Evolutionary conservation across 179 eudicot genomes (phyloP), one percentile per base, ranked within the genome.

Genomic region (Drosera spatulata): DNA sequence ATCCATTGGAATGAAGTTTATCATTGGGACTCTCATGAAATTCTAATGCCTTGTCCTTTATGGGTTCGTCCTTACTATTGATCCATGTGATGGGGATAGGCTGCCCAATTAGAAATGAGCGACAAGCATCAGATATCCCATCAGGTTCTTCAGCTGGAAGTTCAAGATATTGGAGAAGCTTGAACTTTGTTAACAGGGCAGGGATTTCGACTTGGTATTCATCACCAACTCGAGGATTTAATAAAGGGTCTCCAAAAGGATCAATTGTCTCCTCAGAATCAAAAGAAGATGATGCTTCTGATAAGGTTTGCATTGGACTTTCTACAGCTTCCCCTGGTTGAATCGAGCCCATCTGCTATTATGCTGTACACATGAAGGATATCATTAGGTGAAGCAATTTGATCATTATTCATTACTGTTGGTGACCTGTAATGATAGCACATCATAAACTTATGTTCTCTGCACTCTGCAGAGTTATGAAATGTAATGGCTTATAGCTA

Each of bases 151-250:
- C 33, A 61, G 55, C 58, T 15, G 79, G 79, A 71, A 70, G 77
- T 56, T 33, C 69, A 55, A 66, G 61, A 53, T 64, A 66, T 6
- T 43, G 61, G 68, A 62, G 58, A 58, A 58, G 68, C 58, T 78
- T 77, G 58, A 75, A 69, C n/a, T 71, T 44, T 12, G 53, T 64
- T 41, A 73, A 42, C 58, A 80, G 15, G n/a, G 77, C 53, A 55
- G 97, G 95, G 62, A 79, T 80, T 77, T 82, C 77, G 59, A 72
- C 86, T 65, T 87, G 95, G 62, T 75, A 80, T 40, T 86, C 75
- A 58, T 75, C 80, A 58, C 89, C 93, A 68, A 82, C 81, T 64
- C 89, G 85, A 67, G 85, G 86, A 68, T 67, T 68, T 41, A 80
- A 60, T 60, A 72, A 65, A 38, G 83, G 79, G n/a, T 78, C 91